Conservation (phyloP, 768 basidiomycete genomes). For the Lactifluus subvellereus region DNA sequence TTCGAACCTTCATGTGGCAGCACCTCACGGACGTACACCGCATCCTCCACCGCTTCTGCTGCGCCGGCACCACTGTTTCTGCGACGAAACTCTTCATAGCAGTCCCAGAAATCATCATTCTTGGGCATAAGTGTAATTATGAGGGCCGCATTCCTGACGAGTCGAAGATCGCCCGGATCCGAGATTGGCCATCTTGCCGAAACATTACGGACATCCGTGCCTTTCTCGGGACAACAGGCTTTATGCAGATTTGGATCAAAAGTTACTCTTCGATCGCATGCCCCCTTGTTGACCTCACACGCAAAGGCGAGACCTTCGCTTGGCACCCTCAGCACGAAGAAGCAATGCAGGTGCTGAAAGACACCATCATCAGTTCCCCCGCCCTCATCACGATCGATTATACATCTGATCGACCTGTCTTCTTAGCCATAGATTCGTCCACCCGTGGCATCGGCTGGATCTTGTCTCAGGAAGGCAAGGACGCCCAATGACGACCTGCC, state of each 20-base stretch:
- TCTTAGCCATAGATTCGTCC: conserved; percentile 23
- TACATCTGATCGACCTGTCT: too few species aligned
- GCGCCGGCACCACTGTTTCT: too few species aligned
- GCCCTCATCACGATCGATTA: too few species aligned
- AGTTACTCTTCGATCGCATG: background rate
- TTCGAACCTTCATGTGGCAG: background rate
- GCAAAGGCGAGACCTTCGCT: conserved; percentile 18
- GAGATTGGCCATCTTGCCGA: too few species aligned
- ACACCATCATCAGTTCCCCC: background rate
- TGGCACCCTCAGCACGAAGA: background rate
- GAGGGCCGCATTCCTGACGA: too few species aligned
- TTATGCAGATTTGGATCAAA: conserved; percentile 2
- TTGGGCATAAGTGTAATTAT: background rate
- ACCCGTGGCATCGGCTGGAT: conserved; percentile 27
- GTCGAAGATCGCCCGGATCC: too few species aligned
- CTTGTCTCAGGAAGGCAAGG: conserved; percentile 27
- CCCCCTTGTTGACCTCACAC: too few species aligned
- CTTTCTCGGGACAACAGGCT: conserved; percentile 26
- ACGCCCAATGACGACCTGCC: conserved; percentile 26
- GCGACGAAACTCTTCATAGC: background rate
- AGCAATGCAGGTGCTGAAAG: background rate
- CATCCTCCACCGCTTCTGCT: too few species aligned
- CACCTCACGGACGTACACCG: too few species aligned
- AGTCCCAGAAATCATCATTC: conserved; percentile 32
- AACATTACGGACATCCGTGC: conserved; percentile 18